These are phyloP conservation scores for Tricholoma saponaceum DNA, from an alignment of 768 basidiomycete species.

Conservation along the genomic window DNA sequence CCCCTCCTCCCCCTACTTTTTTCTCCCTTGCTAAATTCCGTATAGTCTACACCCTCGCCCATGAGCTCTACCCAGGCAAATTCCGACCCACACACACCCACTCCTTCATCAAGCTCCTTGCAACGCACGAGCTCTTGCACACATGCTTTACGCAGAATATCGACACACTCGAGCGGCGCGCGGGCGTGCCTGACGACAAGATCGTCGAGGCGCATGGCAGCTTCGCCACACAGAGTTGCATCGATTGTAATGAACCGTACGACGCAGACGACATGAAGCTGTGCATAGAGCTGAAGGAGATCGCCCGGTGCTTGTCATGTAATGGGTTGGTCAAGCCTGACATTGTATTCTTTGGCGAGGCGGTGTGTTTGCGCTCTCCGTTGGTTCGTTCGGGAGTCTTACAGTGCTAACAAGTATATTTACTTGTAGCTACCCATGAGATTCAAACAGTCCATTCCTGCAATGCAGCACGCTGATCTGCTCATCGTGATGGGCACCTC, in stretches of 20 bases:
- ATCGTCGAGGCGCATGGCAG: conserved; percentile 96
- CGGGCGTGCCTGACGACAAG: conserved; percentile 67
- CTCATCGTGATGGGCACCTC: conserved; percentile 92
- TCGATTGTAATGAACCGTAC: conserved; percentile 60
- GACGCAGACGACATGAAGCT: conserved; percentile 65
- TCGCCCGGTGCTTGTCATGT: conserved; percentile 65
- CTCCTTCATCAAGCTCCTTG: conserved; percentile 82
- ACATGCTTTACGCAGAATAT: conserved; percentile 90
- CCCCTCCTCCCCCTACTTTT: not conserved
- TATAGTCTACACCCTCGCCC: conserved; percentile 84
- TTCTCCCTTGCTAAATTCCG: not conserved
- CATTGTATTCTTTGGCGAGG: conserved; percentile 91
- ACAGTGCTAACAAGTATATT: not conserved
- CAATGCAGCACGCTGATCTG: conserved; percentile 69
- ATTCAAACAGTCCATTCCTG: conserved; percentile 57
- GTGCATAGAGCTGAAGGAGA: conserved; percentile 54
- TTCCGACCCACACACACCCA: conserved; percentile 88
- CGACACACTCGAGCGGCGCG: conserved; percentile 85
- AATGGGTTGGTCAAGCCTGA: conserved; percentile 86
- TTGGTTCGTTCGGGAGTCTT: not conserved
- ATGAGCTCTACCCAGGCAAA: conserved; percentile 89
- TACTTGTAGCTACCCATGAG: conserved; percentile 58
- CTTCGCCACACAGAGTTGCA: conserved; percentile 84
- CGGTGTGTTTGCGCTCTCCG: conserved; percentile 36
- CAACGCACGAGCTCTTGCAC: conserved; percentile 62